phyloP scores from a whole-genome alignment of 1,284 basidiomycete species.

The Meira nashicola region DNA sequence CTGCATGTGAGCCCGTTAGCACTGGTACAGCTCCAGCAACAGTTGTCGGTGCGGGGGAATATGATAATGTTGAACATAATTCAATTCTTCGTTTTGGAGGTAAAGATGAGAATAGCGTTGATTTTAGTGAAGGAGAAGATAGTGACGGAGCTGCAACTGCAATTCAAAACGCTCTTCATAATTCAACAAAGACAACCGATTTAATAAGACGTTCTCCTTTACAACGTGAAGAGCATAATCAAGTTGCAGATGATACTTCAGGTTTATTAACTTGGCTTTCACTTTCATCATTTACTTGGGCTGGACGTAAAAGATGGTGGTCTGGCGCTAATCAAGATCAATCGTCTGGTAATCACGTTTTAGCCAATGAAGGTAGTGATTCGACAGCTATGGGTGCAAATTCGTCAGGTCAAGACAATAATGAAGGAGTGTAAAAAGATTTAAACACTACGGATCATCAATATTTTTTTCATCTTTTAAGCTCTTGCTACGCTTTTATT shows the following conservation, averaged over 20 bases:
- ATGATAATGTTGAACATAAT: too few relatives aligned
- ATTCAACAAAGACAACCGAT: neutral
- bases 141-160: neutral
- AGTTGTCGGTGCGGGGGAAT: too few relatives aligned
- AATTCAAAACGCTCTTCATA: neutral
- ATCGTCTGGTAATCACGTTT: neutral
- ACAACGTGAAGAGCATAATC: slow-evolving; percentile 3
- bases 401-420: neutral
- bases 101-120: too few relatives aligned
- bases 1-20: too few relatives aligned
- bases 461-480: too few relatives aligned
- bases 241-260: neutral
- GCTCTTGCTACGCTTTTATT: too few relatives aligned
- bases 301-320: neutral
- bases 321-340: neutral
- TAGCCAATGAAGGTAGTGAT: neutral
- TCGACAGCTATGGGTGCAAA: neutral
- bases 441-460: too few relatives aligned
- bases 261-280: neutral
- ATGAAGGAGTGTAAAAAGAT: too few relatives aligned
- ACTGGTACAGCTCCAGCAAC: too few relatives aligned
- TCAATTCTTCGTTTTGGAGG: too few relatives aligned
- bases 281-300: neutral
- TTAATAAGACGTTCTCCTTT: neutral
- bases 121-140: neutral